A percentile compares a stretch with the other conserved stretches of the same genome.
These are phyloP conservation scores for Hanseniaspora lachancei DNA, from an alignment of 805 yeast species.

Conservation along the genomic window DNA sequence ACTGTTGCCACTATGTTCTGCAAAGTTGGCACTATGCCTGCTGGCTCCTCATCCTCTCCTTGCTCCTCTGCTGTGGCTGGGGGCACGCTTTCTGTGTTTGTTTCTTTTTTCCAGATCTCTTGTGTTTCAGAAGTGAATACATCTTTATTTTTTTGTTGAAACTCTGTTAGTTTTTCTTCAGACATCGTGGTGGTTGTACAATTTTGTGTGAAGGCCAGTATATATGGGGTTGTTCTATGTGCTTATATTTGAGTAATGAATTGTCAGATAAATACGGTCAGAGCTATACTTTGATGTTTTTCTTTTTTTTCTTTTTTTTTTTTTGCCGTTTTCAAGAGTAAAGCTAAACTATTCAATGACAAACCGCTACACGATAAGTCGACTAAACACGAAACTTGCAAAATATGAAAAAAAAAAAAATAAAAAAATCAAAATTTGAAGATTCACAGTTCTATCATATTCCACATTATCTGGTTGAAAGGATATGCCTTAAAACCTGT, in stretches of 20 bases:
- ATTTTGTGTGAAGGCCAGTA: no score
- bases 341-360: no score
- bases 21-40: slow-evolving; percentile 88
- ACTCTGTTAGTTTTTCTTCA: slow-evolving; percentile 26
- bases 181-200: slow-evolving; percentile 19
- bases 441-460: no score
- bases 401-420: no score
- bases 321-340: no score
- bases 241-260: not conserved
- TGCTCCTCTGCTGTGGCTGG: not conserved
- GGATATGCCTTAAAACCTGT: no score
- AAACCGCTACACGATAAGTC: not conserved
- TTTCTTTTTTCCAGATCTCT: slow-evolving; percentile 27
- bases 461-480: no score
- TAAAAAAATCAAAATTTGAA: no score
- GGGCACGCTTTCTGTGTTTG: slow-evolving; percentile 5
- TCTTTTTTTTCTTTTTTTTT: not conserved
- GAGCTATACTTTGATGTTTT: not conserved
- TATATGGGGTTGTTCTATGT: no score
- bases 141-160: slow-evolving; percentile 26
- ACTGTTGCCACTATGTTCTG: slow-evolving; percentile 97
- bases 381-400: not conserved
- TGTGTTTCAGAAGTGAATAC: slow-evolving; percentile 28
- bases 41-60: slow-evolving; percentile 58
- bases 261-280: not conserved